Conservation (phyloP, 371 early-diverging fungal species). For the Mortierella sp. region DNA sequence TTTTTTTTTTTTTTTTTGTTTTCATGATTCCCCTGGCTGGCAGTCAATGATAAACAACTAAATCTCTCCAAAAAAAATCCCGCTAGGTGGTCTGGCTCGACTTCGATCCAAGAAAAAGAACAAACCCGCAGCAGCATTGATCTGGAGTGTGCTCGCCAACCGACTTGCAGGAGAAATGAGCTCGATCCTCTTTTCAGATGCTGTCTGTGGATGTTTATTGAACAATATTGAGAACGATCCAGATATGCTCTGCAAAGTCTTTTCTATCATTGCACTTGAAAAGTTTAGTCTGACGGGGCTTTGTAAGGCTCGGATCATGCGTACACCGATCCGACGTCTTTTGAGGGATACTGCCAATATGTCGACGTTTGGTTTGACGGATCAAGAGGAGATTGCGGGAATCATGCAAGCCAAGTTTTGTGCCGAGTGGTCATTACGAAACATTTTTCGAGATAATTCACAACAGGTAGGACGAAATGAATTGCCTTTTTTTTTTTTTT, state of each 20-base stretch:
- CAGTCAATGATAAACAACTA: too few relatives aligned
- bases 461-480: conserved; percentile 21
- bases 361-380: conserved; percentile 27
- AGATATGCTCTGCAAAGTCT: conserved; percentile 49
- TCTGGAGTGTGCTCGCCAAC: conserved; percentile 50
- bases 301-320: conserved; percentile 45
- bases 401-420: conserved; percentile 48
- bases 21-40: too few relatives aligned
- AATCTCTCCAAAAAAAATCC: too few relatives aligned
- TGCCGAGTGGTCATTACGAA: conserved; percentile 48
- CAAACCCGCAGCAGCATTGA: conserved; percentile 42
- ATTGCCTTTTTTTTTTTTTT: not conserved
- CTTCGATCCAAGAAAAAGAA: conserved; percentile 41
- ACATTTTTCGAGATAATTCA: conserved; percentile 36
- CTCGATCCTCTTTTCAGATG: conserved; percentile 39
- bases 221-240: conserved; percentile 48
- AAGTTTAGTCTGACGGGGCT: conserved; percentile 54
- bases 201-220: conserved; percentile 44
- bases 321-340: conserved; percentile 24
- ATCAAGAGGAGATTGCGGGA: conserved; percentile 41
- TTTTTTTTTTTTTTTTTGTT: too few relatives aligned
- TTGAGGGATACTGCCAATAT: conserved; percentile 28
- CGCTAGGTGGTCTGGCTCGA: conserved; percentile 34
- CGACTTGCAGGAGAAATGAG: conserved; percentile 51
- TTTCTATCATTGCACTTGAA: conserved; percentile 55